Evolutionary conservation across 78 protist genomes (phyloP).

Genomic region (Acrasis kona): DNA sequence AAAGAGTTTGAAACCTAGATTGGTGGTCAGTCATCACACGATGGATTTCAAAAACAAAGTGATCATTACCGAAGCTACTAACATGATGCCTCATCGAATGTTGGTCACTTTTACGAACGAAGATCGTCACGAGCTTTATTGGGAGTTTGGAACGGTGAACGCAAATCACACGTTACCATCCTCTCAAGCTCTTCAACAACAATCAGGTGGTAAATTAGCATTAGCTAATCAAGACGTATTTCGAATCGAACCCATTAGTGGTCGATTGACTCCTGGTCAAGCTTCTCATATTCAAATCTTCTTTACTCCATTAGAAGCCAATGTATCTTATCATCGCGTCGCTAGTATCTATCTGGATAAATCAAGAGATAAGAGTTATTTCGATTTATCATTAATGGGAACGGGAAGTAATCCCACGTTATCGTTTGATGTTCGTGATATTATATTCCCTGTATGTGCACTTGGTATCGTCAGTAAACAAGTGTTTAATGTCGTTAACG

Average conservation of each 20-base stretch:
- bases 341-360: conserved; percentile 3
- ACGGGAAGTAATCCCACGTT: conserved; percentile 23
- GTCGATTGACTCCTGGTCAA: conserved; percentile 25
- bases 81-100: background rate
- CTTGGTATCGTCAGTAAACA: conserved; percentile 13
- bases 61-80: conserved; percentile 7
- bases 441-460: conserved; percentile 48
- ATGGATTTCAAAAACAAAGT: conserved; percentile 30
- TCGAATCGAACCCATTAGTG: background rate
- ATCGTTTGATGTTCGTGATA: conserved; percentile 34
- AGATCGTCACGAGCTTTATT: background rate
- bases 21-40: background rate
- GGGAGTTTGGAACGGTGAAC: background rate
- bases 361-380: background rate
- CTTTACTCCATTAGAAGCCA: conserved; percentile 19
- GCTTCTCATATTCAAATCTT: background rate
- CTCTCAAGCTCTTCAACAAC: too few species aligned
- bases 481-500: conserved; percentile 24
- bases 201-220: too few species aligned
- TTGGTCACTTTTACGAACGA: conserved; percentile 20
- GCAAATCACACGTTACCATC: background rate
- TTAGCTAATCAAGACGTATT: too few species aligned
- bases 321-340: background rate
- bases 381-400: background rate
- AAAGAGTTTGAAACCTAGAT: conserved; percentile 9